These are phyloP conservation scores for Penicillium sp. DNA, from an alignment of 2,329 filamentous ascomycete genomes.

Conservation along the genomic window DNA sequence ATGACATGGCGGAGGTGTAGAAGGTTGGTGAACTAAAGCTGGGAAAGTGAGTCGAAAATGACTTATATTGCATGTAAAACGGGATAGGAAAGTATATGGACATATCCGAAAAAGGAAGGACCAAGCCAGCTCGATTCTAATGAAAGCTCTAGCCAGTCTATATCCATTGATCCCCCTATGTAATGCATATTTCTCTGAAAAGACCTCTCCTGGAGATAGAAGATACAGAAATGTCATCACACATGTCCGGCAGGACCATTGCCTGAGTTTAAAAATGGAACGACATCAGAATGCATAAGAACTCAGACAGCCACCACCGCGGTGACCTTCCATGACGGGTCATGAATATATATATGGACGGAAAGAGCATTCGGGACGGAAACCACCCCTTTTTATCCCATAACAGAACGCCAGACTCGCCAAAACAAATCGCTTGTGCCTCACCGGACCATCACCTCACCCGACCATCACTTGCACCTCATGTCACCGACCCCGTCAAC, in stretches of 20 bases:
- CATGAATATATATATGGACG: not conserved
- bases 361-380: not conserved
- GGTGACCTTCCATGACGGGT: not conserved
- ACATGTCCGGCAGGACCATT: not conserved
- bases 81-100: not conserved
- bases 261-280: not conserved
- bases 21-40: not conserved
- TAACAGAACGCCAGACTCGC: not conserved
- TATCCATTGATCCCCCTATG: slow-evolving; percentile 1
- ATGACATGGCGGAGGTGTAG: not conserved
- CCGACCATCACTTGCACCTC: not conserved
- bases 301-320: not conserved
- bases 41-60: not conserved
- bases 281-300: not conserved
- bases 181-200: not conserved
- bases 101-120: not conserved
- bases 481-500: slow-evolving; percentile 1
- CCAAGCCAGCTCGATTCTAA: not conserved
- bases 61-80: too few species aligned
- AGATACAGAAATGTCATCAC: not conserved
- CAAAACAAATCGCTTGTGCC: not conserved
- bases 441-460: not conserved
- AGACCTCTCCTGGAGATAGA: not conserved
- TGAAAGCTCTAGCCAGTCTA: not conserved
- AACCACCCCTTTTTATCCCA: not conserved